Base-by-base conservation (phyloP, 805 yeast species). In the Brettanomyces nanus region DNA sequence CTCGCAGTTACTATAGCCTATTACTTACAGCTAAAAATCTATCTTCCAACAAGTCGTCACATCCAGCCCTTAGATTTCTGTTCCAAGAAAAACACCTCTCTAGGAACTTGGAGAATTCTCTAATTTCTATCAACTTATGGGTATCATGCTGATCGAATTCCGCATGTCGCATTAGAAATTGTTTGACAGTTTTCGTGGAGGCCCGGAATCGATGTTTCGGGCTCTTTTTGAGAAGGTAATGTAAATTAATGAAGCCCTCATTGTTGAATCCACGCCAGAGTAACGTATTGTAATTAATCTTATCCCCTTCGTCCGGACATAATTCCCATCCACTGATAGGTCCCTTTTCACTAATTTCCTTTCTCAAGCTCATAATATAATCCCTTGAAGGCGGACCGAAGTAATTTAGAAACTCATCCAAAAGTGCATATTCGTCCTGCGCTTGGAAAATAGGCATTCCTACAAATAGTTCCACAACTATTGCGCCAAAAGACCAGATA, bases 401-500 rank as follows among this genome's bases (percentile, higher is more conserved):
- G 31, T 63, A 46, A 35, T 69, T 71, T 3, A 71, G 36, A 9
- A 66, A 61, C 17, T 58, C 52, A 1, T 68, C 66, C 23, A 73
- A 48, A 33, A 74, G 68, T 32, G 71, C 75, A 22, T 60, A 52
- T 44, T 75, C 80, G 39, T 66, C 66, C 31, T 59, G 62, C 1
- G 73, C 75, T 4, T 77, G 72, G 28, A 74, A 63, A 10, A 73
- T 42, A 0, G 59, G 74, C 43, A 22, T 64, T 45, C 80, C 80
- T 49, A 45, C 68, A 48, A 83, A 89, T 34, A 90, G 63, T 58
- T 92, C 99, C 1, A 92, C 94, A 25, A 86, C 75, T 36, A 92
- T 85, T 55, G 97, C 84, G 0, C 95, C 98, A 31, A 89, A 64
- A 0, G 97, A 90, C 99, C 99, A 92, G 77, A 90, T 62, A 47